phyloP scores from a whole-genome alignment of 2,329 filamentous ascomycete species.

The Ascochyta lentis region DNA sequence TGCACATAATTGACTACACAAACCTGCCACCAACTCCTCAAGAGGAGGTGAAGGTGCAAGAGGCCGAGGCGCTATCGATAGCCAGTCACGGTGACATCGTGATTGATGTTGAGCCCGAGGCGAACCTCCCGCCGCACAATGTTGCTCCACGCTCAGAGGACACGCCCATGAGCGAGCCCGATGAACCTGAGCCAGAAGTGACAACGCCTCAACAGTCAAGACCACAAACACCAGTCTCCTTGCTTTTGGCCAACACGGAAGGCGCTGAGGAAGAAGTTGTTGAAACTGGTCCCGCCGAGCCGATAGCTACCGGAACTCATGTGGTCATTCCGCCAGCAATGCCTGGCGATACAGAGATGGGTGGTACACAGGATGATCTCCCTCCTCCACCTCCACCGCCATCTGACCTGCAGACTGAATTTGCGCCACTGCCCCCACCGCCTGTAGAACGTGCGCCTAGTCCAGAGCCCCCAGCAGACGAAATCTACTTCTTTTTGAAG shows the following conservation, averaged over 20 bases:
- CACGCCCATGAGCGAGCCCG: slow-evolving; percentile 50
- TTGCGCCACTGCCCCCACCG: slow-evolving; percentile 28
- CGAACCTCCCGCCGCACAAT: slow-evolving; percentile 9
- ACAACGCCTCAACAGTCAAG: slow-evolving; percentile 8
- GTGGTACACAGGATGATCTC: slow-evolving; percentile 41
- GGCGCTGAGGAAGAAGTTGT: slow-evolving; percentile 33
- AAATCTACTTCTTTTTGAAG: slow-evolving; percentile 52
- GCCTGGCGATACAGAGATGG: slow-evolving; percentile 45
- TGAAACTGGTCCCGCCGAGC: slow-evolving; percentile 22
- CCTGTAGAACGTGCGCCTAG: slow-evolving; percentile 25
- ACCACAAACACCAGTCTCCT: slow-evolving; percentile 8
- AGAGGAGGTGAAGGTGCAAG: slow-evolving; percentile 14
- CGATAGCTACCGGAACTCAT: background rate
- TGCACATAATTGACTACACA: slow-evolving; percentile 41
- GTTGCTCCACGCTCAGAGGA: slow-evolving; percentile 35
- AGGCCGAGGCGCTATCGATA: slow-evolving; percentile 1
- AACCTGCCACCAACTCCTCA: slow-evolving; percentile 41
- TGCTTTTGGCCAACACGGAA: slow-evolving; percentile 5
- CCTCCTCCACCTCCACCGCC: slow-evolving; percentile 35
- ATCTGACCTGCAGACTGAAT: slow-evolving; percentile 22
- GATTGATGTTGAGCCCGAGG: slow-evolving; percentile 3
- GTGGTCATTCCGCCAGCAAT: slow-evolving; percentile 28
- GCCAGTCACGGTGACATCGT: background rate
- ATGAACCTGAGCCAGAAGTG: slow-evolving; percentile 35
- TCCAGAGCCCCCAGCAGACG: slow-evolving; percentile 37